Evolutionary conservation across 2,329 filamentous ascomycete genomes (phyloP).

Genomic region (Rosellinia necatrix): DNA sequence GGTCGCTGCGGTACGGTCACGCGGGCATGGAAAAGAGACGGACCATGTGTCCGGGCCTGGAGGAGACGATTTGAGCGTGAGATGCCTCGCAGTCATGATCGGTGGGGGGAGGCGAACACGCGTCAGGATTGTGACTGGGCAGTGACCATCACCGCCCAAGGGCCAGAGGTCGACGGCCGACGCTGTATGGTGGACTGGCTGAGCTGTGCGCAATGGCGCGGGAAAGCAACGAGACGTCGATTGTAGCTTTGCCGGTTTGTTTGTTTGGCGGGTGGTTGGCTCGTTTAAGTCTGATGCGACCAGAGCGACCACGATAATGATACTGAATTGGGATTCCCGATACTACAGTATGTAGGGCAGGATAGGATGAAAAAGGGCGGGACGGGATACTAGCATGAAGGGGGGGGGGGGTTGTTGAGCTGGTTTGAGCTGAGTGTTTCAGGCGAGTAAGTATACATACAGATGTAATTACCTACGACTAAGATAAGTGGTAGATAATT

Average conservation of each 20-base stretch:
- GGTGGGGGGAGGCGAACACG: constrained; percentile 32
- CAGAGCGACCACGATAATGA: too few species aligned
- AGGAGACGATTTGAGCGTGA: constrained; percentile 22
- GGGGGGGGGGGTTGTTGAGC: neutral
- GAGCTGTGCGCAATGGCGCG: neutral
- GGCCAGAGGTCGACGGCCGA: neutral
- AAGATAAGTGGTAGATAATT: too few species aligned
- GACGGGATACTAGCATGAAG: too few species aligned
- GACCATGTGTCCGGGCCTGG: constrained; percentile 23
- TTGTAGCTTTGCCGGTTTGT: constrained; percentile 1
- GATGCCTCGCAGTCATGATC: constrained; percentile 33
- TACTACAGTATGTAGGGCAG: too few species aligned
- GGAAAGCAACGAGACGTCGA: neutral
- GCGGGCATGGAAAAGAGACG: constrained; percentile 18
- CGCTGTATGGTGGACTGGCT: constrained; percentile 3
- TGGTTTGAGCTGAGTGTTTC: neutral
- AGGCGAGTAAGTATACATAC: neutral
- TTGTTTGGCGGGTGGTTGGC: neutral
- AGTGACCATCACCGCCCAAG: constrained; percentile 22
- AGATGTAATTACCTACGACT: too few species aligned
- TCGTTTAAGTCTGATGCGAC: too few species aligned
- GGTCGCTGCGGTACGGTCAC: constrained; percentile 20
- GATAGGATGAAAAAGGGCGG: too few species aligned
- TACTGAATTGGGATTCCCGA: too few species aligned
- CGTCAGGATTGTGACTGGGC: constrained; percentile 39